Conservation (phyloP, 768 basidiomycete species). For the Tylopilus balloui region DNA sequence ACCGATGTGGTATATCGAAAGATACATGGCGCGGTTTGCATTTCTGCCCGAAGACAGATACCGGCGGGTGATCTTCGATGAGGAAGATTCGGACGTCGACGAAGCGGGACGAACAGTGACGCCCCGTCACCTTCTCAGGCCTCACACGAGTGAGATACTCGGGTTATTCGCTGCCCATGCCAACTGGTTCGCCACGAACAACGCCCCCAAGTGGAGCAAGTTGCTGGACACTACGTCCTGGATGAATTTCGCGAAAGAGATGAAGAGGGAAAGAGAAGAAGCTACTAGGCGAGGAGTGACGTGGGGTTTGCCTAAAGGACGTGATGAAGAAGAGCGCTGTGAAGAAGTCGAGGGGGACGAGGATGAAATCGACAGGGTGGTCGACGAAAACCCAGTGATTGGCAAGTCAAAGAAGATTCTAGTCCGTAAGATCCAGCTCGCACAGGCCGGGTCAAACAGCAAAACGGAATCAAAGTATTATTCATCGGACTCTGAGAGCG, state of each 20-base stretch:
- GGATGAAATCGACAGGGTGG: constrained; percentile 6
- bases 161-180: constrained; percentile 51
- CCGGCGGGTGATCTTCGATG: constrained; percentile 35
- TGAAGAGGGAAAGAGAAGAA: constrained; percentile 28
- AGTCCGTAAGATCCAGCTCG: constrained; percentile 20
- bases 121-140: constrained; percentile 42
- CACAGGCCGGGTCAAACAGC: constrained; percentile 3
- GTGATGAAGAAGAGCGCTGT: constrained; percentile 2
- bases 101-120: constrained; percentile 27
- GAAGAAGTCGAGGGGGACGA: constrained; percentile 7
- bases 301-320: constrained; percentile 24
- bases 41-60: constrained; percentile 24
- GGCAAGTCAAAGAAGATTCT: constrained; percentile 21
- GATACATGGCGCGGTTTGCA: constrained; percentile 35
- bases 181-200: constrained; percentile 55
- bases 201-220: constrained; percentile 26
- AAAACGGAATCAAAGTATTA: background rate
- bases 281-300: constrained; percentile 25
- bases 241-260: constrained; percentile 41
- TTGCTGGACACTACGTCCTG: constrained; percentile 45
- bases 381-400: constrained; percentile 25
- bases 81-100: constrained; percentile 29
- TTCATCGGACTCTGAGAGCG: constrained; percentile 23
- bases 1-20: constrained; percentile 46
- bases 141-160: constrained; percentile 49